Evolutionary conservation across 768 basidiomycete species (phyloP).

Genomic region (Obba rivulosa): DNA sequence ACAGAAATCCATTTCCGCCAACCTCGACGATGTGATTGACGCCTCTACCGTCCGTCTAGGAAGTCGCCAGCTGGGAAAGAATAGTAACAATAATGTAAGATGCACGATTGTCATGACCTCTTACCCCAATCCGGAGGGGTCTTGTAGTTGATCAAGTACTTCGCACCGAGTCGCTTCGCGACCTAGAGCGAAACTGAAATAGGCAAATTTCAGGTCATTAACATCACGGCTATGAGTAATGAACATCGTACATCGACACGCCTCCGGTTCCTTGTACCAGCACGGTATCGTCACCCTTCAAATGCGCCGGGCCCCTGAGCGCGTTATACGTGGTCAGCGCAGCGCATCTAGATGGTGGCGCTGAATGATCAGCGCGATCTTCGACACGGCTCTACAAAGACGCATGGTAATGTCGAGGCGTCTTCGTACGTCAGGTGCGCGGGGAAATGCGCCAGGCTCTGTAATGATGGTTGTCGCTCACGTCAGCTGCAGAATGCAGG

Average conservation of each 20-base stretch:
- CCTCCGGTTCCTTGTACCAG: constrained; percentile 52
- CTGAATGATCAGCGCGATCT: constrained; percentile 18
- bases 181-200: too few species aligned
- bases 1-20: constrained; percentile 46
- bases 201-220: too few species aligned
- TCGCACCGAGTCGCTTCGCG: constrained; percentile 44
- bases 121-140: constrained; percentile 48
- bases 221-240: constrained; percentile 35
- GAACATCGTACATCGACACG: constrained; percentile 35
- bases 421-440: constrained; percentile 54
- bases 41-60: constrained; percentile 24
- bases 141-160: constrained; percentile 57
- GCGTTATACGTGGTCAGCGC: constrained; percentile 61
- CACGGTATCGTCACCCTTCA: constrained; percentile 55
- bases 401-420: constrained; percentile 54
- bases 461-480: neutral
- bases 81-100: neutral
- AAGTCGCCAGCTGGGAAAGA: neutral
- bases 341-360: constrained; percentile 39
- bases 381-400: neutral
- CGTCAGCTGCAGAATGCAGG: neutral
- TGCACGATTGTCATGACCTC: constrained; percentile 40
- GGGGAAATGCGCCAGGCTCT: constrained; percentile 42
- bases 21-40: constrained; percentile 42
- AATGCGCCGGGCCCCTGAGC: constrained; percentile 39